Base-by-base conservation (phyloP, 768 basidiomycete species). In the Tricholoma hemisulphureum region DNA sequence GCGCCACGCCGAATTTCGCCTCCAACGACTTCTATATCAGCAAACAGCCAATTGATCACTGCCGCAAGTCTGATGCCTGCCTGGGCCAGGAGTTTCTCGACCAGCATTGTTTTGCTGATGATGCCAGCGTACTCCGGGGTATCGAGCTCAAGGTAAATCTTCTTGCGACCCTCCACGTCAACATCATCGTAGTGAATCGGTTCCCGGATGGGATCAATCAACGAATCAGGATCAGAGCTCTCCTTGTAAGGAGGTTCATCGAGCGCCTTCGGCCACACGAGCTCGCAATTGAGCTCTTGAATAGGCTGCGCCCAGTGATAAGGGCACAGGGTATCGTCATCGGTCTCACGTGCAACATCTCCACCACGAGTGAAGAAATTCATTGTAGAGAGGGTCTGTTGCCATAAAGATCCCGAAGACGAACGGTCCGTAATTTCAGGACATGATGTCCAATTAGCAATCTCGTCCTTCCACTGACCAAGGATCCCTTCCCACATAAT, bases 401-500 rank as follows among this genome's bases (percentile, higher is more conserved):
- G 72, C 72, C 67, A 74, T 7, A 64, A 28, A 1, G 67, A 65
- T 41, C 28, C 46, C 23, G 24, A 41, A 23, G 59, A 7, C 13
- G 16, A 26, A 3, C 45, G 23, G 28, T 24, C 35, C 26, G 45
- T 24, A 13, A 39, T 24, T 29, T 49, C 21, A 52, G 59, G 54
- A 71, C 95, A 97, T 7, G 61, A 51, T 31, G 92, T 72, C 95
- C 95, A 95, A 6, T 66, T 57, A 2, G 77, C 68, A 14, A 87
- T 61, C 26, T 90, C 83, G 49, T 80, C 71, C 13, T 76, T 68
- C 88, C 89, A 95, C 67, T 83, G 81, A 41, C 80, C 73, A 28
- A 89, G 77, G 24, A 95, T 71, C 49, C 95, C 95, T 70, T 98
- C 93, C 82, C 83, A 85, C 66, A 95, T 81, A 59, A 98, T 82